Evolutionary conservation across 2,329 filamentous ascomycete species (phyloP), one percentile per base, ranked within the genome.

Genomic region (Trichoderma koningii): DNA sequence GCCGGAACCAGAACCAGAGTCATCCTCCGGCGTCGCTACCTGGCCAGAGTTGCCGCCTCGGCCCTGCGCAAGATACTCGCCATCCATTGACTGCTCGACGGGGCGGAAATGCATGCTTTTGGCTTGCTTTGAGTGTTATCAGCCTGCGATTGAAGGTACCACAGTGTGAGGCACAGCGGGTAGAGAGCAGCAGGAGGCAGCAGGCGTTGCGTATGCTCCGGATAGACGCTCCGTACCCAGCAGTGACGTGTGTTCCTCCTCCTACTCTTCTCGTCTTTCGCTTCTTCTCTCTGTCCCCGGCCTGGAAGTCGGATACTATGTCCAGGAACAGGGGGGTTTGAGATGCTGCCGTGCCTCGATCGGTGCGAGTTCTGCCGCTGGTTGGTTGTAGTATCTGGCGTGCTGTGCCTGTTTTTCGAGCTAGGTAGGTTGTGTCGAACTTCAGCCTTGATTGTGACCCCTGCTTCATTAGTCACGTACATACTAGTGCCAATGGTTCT

Each of bases 71-170:
- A 71, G 64, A 63, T 74, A 71, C 45, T 67, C 68, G 34, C 76
- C 73, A 23, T 76, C 72, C 23, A 66, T 68, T 52, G 70, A 69
- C 57, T 68, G 68, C 42, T 74, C 76, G 52, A 74, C 68, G 21
- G 76, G 71, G 65, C 73, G 75, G 38, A 75, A 76, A 68, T 76
- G 76, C 76, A 77, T 77, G 7, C 21, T 64, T 48, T 48, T 21
- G 19, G n/a, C 19, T 52, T 28, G 38, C 50, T 47, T 47, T 47
- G 30, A 17, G 48, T 15, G 21, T 28, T 14, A 62, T 53, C 48
- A 62, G 59, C 59, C 48, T 62, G 53, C 59, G 59, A 30, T 14
- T 38, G 34, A 52, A 53, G 21, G 26, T 7, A 44, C 21, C 30
- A 34, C 47, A 14, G 48, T 44, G 17, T 10, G 19, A 26, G 38